phyloP scores from a whole-genome alignment of 2,329 filamentous ascomycete genomes.

The Fusarium nodosum region DNA sequence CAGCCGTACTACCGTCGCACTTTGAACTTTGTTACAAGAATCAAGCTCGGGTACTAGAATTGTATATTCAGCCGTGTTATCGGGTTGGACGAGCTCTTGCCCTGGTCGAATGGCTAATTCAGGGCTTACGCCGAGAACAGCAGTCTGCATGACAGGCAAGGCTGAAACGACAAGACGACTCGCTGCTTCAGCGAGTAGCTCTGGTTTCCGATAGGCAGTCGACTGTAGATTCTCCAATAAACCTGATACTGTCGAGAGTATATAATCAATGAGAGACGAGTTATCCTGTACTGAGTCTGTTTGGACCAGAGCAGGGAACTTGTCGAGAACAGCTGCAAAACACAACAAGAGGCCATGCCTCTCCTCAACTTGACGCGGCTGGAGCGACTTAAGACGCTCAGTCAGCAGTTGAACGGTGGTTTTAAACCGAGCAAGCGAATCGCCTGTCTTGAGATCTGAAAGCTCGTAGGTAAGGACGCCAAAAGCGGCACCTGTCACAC shows the following conservation, averaged over 20 bases:
- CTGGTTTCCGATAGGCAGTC: constrained; percentile 69
- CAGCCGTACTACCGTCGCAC: constrained; percentile 40
- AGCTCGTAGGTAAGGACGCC: constrained; percentile 67
- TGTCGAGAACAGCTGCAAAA: constrained; percentile 70
- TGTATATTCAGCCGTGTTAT: constrained; percentile 40
- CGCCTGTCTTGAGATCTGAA: constrained; percentile 44
- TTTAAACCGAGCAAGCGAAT: constrained; percentile 50
- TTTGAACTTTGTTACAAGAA: constrained; percentile 3
- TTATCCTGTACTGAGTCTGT: constrained; percentile 30
- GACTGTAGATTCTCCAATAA: constrained; percentile 60
- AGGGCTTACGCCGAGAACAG: constrained; percentile 40
- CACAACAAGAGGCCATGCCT: constrained; percentile 75
- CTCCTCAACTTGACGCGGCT: constrained; percentile 73
- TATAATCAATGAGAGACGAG: constrained; percentile 49
- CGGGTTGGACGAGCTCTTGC: constrained; percentile 44
- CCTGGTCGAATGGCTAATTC: constrained; percentile 40
- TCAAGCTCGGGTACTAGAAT: constrained; percentile 44
- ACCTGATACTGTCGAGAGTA: constrained; percentile 46
- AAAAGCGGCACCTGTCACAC: constrained; percentile 78
- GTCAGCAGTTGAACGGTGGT: constrained; percentile 60
- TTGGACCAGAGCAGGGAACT: constrained; percentile 55
- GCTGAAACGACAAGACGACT: constrained; percentile 69
- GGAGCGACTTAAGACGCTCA: constrained; percentile 60
- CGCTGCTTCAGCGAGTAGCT: constrained; percentile 73
- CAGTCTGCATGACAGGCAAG: constrained; percentile 62